Percentiles rank a stretch among this genome's conserved stretches.
Conservation (phyloP, 2,329 filamentous ascomycete species). For the Sporothrix euskadiensis region DNA sequence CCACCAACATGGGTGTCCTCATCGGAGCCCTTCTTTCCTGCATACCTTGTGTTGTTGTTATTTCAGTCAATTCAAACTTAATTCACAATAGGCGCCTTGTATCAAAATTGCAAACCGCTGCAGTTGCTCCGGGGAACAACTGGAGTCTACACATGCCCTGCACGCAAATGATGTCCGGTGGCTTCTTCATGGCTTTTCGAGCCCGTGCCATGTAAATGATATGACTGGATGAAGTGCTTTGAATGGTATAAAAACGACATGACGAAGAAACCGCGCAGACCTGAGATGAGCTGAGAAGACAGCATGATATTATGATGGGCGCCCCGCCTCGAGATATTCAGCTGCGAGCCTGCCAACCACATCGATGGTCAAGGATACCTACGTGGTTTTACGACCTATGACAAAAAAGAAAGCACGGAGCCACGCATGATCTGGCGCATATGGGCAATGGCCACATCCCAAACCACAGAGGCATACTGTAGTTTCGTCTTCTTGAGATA, state of each 20-base stretch:
- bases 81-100: not conserved
- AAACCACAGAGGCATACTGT: not conserved
- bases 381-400: not conserved
- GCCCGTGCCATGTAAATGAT: not conserved
- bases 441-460: not conserved
- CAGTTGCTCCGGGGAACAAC: too few relatives aligned
- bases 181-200: not conserved
- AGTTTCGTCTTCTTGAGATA: too few relatives aligned
- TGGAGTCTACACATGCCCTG: not conserved
- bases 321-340: not conserved
- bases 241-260: not conserved
- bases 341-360: not conserved
- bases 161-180: not conserved
- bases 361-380: not conserved
- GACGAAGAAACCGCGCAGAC: not conserved
- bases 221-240: not conserved
- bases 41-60: not conserved
- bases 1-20: not conserved
- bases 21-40: not conserved
- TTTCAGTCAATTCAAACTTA: too few relatives aligned
- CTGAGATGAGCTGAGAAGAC: not conserved
- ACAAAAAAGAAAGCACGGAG: not conserved
- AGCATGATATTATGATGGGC: constrained; percentile 4
- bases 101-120: too few relatives aligned
- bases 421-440: not conserved